phyloP scores from a whole-genome alignment of 345 rosid genomes.

The Brassica juncea region DNA sequence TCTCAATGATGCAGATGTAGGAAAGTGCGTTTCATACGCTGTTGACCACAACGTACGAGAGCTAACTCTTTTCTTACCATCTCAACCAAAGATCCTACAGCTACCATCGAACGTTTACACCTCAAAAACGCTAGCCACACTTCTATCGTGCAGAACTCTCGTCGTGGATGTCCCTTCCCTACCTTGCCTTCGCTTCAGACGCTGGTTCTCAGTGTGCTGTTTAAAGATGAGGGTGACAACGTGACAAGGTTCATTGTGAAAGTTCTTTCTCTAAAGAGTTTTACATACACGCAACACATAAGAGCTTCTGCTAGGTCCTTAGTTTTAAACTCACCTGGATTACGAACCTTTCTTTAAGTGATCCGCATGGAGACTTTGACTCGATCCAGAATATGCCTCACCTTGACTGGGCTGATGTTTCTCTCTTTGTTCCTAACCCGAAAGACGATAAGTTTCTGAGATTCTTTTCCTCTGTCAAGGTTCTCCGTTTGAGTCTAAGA shows the following conservation, averaged over 20 bases:
- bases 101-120: neutral
- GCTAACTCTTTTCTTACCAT: neutral
- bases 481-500: neutral
- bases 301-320: neutral
- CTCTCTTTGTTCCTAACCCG: neutral
- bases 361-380: neutral
- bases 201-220: neutral
- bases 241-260: conserved; percentile 14
- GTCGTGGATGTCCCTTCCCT: neutral
- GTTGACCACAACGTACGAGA: neutral
- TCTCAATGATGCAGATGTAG: neutral
- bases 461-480: conserved; percentile 9
- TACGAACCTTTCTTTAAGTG: neutral
- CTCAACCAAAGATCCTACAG: neutral
- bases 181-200: neutral
- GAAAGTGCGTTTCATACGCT: neutral
- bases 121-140: neutral
- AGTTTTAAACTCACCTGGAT: conserved; percentile 13
- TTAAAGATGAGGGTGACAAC: neutral
- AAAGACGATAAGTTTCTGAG: neutral
- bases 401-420: neutral
- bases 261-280: conserved; percentile 3
- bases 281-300: neutral
- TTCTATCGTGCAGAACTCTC: neutral
- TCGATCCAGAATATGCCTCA: conserved; percentile 1